Conservation (phyloP, 2,329 filamentous ascomycete genomes). For the Sporothrix sp. region DNA sequence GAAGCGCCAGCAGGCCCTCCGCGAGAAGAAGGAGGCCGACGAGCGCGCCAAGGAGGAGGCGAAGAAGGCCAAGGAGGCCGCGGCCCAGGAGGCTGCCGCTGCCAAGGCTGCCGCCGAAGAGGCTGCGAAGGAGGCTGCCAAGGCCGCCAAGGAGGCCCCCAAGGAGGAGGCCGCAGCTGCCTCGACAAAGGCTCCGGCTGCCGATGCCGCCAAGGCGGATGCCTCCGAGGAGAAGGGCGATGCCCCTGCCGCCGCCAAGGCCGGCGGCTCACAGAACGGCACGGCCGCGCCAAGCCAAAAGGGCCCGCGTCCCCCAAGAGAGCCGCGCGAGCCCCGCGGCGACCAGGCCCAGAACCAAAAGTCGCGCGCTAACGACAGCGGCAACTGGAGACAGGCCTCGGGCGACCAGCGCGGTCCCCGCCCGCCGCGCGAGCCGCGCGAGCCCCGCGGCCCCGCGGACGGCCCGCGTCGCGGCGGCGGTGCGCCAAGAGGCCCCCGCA, state of each 20-base stretch:
- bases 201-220: background rate
- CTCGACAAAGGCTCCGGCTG: conserved; percentile 16
- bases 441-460: conserved; percentile 35
- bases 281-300: conserved; percentile 17
- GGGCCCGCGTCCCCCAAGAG: conserved; percentile 21
- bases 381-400: conserved; percentile 50
- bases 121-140: conserved; percentile 18
- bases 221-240: background rate
- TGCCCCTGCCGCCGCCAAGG: conserved; percentile 17
- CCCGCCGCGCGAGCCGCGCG: conserved; percentile 27
- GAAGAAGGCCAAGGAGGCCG: conserved; percentile 54
- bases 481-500: conserved; percentile 34
- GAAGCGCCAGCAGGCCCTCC: conserved; percentile 62
- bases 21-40: conserved; percentile 78
- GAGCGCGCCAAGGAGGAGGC: conserved; percentile 75
- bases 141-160: background rate
- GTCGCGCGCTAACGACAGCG: conserved; percentile 47
- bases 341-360: conserved; percentile 38
- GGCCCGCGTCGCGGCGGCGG: conserved; percentile 22
- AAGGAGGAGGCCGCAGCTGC: background rate
- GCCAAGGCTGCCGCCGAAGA: conserved; percentile 25
- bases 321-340: conserved; percentile 29
- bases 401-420: conserved; percentile 34
- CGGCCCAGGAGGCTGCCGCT: conserved; percentile 35
- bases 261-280: conserved; percentile 19